phyloP scores from a whole-genome alignment of 768 basidiomycete genomes.

The Podaxis pistillaris region DNA sequence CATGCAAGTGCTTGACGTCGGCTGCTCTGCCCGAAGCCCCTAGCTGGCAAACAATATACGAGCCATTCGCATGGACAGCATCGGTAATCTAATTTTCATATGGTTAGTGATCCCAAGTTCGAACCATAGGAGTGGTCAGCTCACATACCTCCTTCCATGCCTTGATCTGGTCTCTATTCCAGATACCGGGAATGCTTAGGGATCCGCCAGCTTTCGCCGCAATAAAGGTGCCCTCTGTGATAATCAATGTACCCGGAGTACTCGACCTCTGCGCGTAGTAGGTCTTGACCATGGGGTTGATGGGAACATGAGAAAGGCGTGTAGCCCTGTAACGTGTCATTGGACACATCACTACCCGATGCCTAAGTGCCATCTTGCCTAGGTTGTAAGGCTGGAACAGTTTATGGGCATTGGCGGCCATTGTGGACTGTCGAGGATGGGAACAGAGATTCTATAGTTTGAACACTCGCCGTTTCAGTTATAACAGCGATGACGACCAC shows the following conservation, averaged over 20 bases:
- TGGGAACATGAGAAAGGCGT: conserved; percentile 6
- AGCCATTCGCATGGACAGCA: conserved; percentile 33
- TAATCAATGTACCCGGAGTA: conserved; percentile 49
- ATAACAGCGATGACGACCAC: not conserved
- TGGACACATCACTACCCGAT: conserved; percentile 46
- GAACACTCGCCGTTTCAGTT: not conserved
- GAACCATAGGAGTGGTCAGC: not conserved
- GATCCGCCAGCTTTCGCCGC: conserved; percentile 48
- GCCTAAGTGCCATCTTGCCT: conserved; percentile 33
- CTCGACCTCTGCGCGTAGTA: conserved; percentile 50
- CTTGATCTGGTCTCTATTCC: conserved; percentile 54
- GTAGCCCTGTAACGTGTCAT: conserved; percentile 19
- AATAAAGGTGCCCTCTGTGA: conserved; percentile 59
- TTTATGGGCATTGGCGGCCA: not conserved
- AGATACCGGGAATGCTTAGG: conserved; percentile 59
- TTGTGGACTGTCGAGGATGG: not conserved
- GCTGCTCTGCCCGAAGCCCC: conserved; percentile 53
- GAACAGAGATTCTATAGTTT: not conserved
- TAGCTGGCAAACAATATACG: conserved; percentile 50
- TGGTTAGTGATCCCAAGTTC: not conserved
- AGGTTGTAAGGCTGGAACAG: conserved; percentile 42
- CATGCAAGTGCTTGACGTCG: conserved; percentile 13
- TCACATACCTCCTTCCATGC: conserved; percentile 51
- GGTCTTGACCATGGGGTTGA: conserved; percentile 26
- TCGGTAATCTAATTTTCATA: conserved; percentile 43